phyloP scores from a whole-genome alignment of 495 filamentous ascomycete species.

The Annulohypoxylon stygium region DNA sequence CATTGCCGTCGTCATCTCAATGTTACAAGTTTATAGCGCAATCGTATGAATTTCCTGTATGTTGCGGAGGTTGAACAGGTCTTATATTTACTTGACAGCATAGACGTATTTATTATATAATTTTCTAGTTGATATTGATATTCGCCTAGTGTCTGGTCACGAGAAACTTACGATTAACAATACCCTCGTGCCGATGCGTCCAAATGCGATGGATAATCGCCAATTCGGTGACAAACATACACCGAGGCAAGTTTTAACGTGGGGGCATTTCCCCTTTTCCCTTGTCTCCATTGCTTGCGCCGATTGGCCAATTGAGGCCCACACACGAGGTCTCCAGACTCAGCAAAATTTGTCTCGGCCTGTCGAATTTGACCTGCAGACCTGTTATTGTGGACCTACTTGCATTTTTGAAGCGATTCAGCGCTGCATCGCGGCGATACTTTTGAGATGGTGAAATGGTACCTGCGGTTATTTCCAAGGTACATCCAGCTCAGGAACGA shows the following conservation, averaged over 20 bases:
- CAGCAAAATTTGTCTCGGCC: conserved; percentile 48
- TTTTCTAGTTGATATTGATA: not conserved
- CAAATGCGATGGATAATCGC: not conserved
- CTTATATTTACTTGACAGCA: not conserved
- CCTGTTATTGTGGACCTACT: conserved; percentile 43
- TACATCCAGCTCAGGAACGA: conserved; percentile 32
- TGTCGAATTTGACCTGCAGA: conserved; percentile 50
- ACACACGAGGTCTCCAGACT: conserved; percentile 47
- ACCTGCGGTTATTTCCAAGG: conserved; percentile 44
- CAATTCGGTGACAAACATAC: conserved; percentile 38
- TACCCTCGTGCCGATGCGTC: conserved; percentile 35
- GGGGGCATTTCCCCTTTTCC: conserved; percentile 28
- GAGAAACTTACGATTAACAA: conserved; percentile 27
- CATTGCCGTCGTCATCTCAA: conserved; percentile 24
- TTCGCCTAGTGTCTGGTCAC: not conserved
- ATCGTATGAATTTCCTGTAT: not conserved
- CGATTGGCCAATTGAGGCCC: conserved; percentile 48
- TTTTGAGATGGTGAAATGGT: conserved; percentile 27
- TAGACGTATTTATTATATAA: conserved; percentile 1
- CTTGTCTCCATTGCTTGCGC: conserved; percentile 27
- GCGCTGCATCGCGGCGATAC: conserved; percentile 40
- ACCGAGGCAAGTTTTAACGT: conserved; percentile 45
- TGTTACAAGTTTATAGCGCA: conserved; percentile 13
- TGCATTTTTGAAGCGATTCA: conserved; percentile 48
- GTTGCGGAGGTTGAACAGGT: not conserved